Conservation (phyloP, 1,284 basidiomycete species). For the Pterulicium gracile region DNA sequence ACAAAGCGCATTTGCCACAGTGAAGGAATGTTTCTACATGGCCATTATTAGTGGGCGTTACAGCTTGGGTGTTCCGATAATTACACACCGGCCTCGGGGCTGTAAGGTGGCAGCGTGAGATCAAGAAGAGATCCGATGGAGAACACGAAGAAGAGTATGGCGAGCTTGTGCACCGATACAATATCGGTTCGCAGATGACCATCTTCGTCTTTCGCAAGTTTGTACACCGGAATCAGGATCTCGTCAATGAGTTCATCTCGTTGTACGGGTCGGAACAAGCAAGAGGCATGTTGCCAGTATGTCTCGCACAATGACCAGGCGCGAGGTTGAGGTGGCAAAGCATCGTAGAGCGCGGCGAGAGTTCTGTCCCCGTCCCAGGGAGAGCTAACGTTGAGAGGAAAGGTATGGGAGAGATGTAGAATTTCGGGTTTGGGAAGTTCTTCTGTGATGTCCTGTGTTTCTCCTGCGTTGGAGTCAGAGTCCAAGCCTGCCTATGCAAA, state of each 20-base stretch:
- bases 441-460: slow-evolving; percentile 22
- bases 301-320: slow-evolving; percentile 59
- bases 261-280: slow-evolving; percentile 47
- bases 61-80: no score
- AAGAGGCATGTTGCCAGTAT: slow-evolving; percentile 52
- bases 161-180: slow-evolving; percentile 41
- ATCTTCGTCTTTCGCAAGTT: slow-evolving; percentile 32
- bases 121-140: slow-evolving; percentile 53
- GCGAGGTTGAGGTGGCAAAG: slow-evolving; percentile 42
- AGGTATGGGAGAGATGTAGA: slow-evolving; percentile 27
- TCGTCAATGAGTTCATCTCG: slow-evolving; percentile 61
- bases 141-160: slow-evolving; percentile 48
- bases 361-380: slow-evolving; percentile 20
- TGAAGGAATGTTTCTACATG: neutral
- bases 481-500: neutral
- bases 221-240: slow-evolving; percentile 48
- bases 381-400: slow-evolving; percentile 33
- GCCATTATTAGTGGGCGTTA: no score
- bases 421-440: slow-evolving; percentile 26
- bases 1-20: slow-evolving; percentile 24
- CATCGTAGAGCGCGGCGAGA: slow-evolving; percentile 30
- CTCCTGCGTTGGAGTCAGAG: no score
- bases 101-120: slow-evolving; percentile 44
- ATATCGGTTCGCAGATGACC: slow-evolving; percentile 16
- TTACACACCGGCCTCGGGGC: neutral